Evolutionary conservation across 208 protist species (phyloP), one percentile per base, ranked within the genome.

Genomic region (Jaenimonas drosophilae): DNA sequence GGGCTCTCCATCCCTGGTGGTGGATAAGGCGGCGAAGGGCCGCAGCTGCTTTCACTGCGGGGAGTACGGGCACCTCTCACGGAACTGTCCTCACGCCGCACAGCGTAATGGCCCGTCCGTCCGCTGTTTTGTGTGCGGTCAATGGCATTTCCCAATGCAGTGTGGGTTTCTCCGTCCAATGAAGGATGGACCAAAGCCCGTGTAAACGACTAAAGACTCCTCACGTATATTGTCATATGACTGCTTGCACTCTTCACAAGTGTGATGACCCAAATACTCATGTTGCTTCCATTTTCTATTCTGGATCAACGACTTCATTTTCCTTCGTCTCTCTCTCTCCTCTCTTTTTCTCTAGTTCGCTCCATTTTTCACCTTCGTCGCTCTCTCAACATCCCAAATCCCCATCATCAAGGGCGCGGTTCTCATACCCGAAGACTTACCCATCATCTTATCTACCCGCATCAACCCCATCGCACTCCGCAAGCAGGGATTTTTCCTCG

Each of bases 111-210:
- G 78, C 4, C 80, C 86, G 4, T 62, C 56, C 23, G 63, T 72
- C 23, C 74, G 78, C 17, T 94, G 86, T 54, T 94, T 94, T 34
- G 77, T 94, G 39, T 94, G 86, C 26, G 86, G 86, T 0, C 64
- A 76, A 52, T 93, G 85, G 85, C 85, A 93, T 56, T 84, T 70
- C 55, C 85, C 85, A 2, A 66, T 75, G 25, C 76, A 89, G 41
- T 93, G 85, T 56, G 46, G 59, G 11, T 32, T 86, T 0, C 64
- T 59, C 12, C 54, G 54, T 21, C 67, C 71, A 12, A 38, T 80
- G 32, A 65, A 41, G 28, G n/a, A 48, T 28, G 21, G 3, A 11
- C 2, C n/a, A 32, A 16, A 14, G 27, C 29, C 23, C 23, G 40
- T 43, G 37, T 52, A 4, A 32, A 51, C 4, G 23, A 44, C 16